Conservation (phyloP, 495 filamentous ascomycete genomes). For the Trichoderma virens region DNA sequence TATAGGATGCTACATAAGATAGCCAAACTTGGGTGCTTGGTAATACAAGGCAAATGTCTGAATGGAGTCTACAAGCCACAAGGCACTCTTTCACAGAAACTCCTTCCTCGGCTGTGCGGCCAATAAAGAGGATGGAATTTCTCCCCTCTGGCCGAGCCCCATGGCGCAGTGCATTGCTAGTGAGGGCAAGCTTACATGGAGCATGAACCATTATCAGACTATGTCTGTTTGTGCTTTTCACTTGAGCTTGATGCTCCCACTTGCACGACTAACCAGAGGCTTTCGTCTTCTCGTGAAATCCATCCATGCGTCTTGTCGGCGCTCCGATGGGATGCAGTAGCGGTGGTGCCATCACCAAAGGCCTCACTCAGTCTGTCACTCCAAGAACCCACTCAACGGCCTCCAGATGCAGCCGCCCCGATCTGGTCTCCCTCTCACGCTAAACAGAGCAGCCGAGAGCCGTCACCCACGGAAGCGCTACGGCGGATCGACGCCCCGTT, state of each 20-base stretch:
- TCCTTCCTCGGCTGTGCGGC: background rate
- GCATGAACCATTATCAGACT: too few relatives aligned
- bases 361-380: background rate
- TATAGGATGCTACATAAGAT: too few relatives aligned
- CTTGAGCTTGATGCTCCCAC: too few relatives aligned
- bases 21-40: too few relatives aligned
- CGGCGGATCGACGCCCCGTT: background rate
- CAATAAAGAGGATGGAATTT: background rate
- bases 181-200: background rate
- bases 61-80: background rate
- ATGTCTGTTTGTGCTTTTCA: too few relatives aligned
- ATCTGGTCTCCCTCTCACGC: background rate
- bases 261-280: too few relatives aligned
- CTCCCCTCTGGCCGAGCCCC: background rate
- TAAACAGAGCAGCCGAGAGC: background rate
- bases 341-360: background rate
- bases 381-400: background rate
- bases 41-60: background rate
- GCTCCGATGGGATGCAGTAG: background rate
- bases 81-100: background rate
- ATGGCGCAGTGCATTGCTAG: background rate
- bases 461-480: background rate
- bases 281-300: too few relatives aligned
- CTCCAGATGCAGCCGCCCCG: background rate
- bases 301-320: too few relatives aligned